Evolutionary conservation across 2,329 filamentous ascomycete species (phyloP).

Genomic region (Capronia coronata): DNA sequence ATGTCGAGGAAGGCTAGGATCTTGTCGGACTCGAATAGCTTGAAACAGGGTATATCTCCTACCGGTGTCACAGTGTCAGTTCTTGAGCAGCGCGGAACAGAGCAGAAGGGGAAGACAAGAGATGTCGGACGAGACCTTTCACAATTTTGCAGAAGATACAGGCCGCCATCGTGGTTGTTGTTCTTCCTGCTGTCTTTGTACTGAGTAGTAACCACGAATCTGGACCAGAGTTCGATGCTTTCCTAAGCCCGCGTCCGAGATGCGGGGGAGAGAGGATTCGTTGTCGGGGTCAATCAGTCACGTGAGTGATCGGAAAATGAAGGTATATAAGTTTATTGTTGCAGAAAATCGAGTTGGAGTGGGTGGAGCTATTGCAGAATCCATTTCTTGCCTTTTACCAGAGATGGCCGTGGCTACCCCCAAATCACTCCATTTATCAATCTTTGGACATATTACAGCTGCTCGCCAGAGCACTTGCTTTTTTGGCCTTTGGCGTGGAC

Average conservation of each 20-base stretch:
- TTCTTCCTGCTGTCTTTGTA: not conserved
- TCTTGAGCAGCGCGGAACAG: no score
- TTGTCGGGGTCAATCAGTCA: slow-evolving; percentile 8
- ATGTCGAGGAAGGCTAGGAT: slow-evolving; percentile 95
- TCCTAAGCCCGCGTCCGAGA: no score
- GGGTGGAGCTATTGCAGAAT: slow-evolving; percentile 64
- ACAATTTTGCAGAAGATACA: slow-evolving; percentile 99
- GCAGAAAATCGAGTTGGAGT: slow-evolving; percentile 44
- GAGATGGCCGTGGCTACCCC: slow-evolving; percentile 64
- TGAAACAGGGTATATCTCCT: slow-evolving; percentile 96
- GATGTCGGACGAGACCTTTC: slow-evolving; percentile 56
- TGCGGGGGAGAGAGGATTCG: no score
- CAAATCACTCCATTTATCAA: slow-evolving; percentile 53
- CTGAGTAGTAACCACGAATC: not conserved
- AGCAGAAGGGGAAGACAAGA: not conserved
- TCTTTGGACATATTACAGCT: slow-evolving; percentile 46
- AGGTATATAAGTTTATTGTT: slow-evolving; percentile 27
- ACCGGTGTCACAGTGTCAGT: not conserved
- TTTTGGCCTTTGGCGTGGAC: slow-evolving; percentile 8
- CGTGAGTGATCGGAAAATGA: slow-evolving; percentile 8
- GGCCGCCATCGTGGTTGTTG: slow-evolving; percentile 41
- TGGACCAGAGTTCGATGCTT: not conserved
- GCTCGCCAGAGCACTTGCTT: not conserved
- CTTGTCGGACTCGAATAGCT: slow-evolving; percentile 91
- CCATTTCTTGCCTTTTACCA: slow-evolving; percentile 76